Base-by-base conservation (phyloP, 2,329 filamentous ascomycete genomes). In the Nothophoma quercina region DNA sequence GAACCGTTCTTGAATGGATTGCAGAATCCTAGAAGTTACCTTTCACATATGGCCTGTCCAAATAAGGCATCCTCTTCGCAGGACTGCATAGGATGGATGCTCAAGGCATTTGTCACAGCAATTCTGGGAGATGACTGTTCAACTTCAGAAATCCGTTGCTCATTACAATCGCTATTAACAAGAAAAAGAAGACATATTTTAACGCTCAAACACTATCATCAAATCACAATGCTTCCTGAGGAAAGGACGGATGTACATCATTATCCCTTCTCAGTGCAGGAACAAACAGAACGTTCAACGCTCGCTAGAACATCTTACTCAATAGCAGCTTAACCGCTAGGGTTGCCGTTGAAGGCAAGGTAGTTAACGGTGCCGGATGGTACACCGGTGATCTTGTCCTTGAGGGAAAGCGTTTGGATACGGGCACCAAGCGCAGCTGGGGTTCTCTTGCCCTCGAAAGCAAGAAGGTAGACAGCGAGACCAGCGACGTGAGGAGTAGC, bases 381-480 rank as follows among this genome's bases (percentile, higher is more conserved):
- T 1, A 81, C 69, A 32, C 70, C 70, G 47, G 81, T 71, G 59
- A 76, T 73, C 51, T 71, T 71, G 49, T 73, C 73, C 56, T 73
- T 75, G 9, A 40, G 73, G 36, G 76, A 72, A 25, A 80, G 73
- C 41, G 69, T 64, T 59, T 73, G 66, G 58, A 86, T 78, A 60
- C 79, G 78, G 46, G 68, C 40, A 63, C 77, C 79, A 18, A 86
- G 78, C 9, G 75, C 79, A 44, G 76, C 69, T 0, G 83, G 79
- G n/a, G 73, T 75, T 40, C 54, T 70, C 52, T 76, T 68, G 33
- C 74, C 74, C 58, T 82, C 77, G 29, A 83, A 72, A 15, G 68
- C 69, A 77, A 90, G 85, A 40, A 90, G 77, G 75, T 90, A 90
- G 40, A 87, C 87, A 30, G 82, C 86, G n/a, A 90, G 80, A 59